Evolutionary conservation across 2,329 filamentous ascomycete species (phyloP), one percentile per base, ranked within the genome.

Genomic region (Stagonosporopsis chrysanthemi): DNA sequence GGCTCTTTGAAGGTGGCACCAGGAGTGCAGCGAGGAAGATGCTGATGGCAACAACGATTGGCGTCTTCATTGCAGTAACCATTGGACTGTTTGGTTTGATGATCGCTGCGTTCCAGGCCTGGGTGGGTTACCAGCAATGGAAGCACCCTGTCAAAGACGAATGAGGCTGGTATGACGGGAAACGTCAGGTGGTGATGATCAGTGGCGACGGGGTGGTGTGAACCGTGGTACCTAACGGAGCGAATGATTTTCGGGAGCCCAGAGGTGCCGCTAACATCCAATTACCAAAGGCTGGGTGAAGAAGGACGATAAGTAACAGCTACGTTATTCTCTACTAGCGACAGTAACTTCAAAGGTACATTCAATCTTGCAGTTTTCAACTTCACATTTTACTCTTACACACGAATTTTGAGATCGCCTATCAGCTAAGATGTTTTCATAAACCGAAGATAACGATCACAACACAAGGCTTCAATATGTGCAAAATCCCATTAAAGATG

Each of bases 61-160:
- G 72, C 0, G 69, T 75, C 0, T 47, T 68, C 14, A 64, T 77
- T 26, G 70, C 71, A 0, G 60, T 76, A 0, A 22, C 71, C 6
- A 56, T 75, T 1, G 71, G 68, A 4, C 40, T 72, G 11, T 31
- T 69, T 3, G 53, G 67, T 14, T 44, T 75, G 29, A 65, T 56
- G 9, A 45, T 75, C 8, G 62, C 67, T n/a, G 47, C 44, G 8
- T 70, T 70, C 48, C 71, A 75, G 54, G 67, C 73, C 29, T 75
- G 68, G 68, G 60, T 75, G 17, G 54, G 62, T 2, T 74, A 70
- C 35, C 68, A 74, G 58, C 65, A 69, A 29, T 74, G 71, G 73
- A 67, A 75, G 49, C 69, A 75, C 56, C 70, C 71, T 19, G 43
- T 58, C 1, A 58, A 55, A 24, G 26, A 42, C 26, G 2, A 22